A percentile compares a stretch with the other conserved stretches of the same genome.
Conservation (phyloP, 192 early-diverging fungal species). For the Anaeromyces robustus region DNA sequence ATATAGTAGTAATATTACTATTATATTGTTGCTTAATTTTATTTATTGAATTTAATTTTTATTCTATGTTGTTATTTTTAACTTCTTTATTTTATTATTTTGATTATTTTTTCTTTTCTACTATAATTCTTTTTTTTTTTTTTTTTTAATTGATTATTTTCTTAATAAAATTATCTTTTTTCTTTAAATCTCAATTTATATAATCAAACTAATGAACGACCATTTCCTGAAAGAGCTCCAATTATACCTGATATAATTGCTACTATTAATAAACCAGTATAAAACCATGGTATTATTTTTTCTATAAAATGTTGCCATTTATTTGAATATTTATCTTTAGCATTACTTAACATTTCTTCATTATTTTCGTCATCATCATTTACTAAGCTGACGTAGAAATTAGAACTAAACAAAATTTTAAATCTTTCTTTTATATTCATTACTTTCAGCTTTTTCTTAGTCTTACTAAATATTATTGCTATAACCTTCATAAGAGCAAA, state of each 20-base stretch:
- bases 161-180: too few species aligned
- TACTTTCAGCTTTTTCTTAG: neutral
- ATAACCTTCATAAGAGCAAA: slow-evolving; percentile 18
- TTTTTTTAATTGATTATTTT: too few species aligned
- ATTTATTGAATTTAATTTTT: too few species aligned
- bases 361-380: neutral
- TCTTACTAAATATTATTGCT: neutral
- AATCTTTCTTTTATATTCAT: neutral
- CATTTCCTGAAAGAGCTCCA: neutral
- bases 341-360: neutral
- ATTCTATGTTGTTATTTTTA: too few species aligned
- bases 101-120: too few species aligned
- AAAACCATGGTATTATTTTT: neutral
- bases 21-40: too few species aligned
- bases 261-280: neutral
- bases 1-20: too few species aligned
- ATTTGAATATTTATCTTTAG: neutral
- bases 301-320: neutral
- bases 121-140: too few species aligned
- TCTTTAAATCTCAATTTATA: too few species aligned
- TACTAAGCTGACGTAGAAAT: neutral
- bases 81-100: too few species aligned
- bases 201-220: neutral
- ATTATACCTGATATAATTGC: neutral
- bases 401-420: neutral